Base-by-base conservation (phyloP, 371 early-diverging fungal species). In the Choanephora cucurbitarum region DNA sequence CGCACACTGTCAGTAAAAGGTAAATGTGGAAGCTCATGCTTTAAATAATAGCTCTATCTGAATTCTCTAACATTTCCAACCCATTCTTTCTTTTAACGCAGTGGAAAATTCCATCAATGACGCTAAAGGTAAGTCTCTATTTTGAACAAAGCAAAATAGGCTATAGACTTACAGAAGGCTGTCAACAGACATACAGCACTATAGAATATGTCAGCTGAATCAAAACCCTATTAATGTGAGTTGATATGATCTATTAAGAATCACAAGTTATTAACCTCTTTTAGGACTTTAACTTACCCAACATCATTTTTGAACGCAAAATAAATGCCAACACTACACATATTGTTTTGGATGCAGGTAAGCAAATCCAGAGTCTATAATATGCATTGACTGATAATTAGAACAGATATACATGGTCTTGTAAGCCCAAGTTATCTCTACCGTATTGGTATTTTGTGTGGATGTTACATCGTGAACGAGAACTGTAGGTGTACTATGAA, bases 401-500 rank as follows among this genome's bases (percentile, higher is more conserved):
- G 14, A n/a, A 14, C 41, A 46, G 43, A 31, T 33, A 18, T 43
- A 24, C 18, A 55, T n/a, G 23, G 47, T 5, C 23, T 46, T 22
- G 48, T 42, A 8, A 28, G 50, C 15, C 18, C 31, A n/a, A 55
- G 33, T 31, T 15, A 18, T 19, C 44, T 48, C 6, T 62, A 62
- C 14, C 28, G 40, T 17, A 22, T 62, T 14, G 63, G 51, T 21
- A 31, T 62, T 17, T 28, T 57, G 14, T 49, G 39, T 44, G 63
- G 63, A 11, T 62, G 57, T 7, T 57, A 44, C 40, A 57, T 62
- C 9, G 54, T 62, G 0, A 53, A 49, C 44, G 43, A 53, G 4
- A 18, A 53, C 15, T 62, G 63, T 57, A 53, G 33, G 49, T 41
- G n/a, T n/a, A n/a, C n/a, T n/a, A n/a, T n/a, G n/a, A n/a, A n/a